Evolutionary conservation across 495 filamentous ascomycete genomes (phyloP).

Genomic region (Polyplosphaeria fusca): DNA sequence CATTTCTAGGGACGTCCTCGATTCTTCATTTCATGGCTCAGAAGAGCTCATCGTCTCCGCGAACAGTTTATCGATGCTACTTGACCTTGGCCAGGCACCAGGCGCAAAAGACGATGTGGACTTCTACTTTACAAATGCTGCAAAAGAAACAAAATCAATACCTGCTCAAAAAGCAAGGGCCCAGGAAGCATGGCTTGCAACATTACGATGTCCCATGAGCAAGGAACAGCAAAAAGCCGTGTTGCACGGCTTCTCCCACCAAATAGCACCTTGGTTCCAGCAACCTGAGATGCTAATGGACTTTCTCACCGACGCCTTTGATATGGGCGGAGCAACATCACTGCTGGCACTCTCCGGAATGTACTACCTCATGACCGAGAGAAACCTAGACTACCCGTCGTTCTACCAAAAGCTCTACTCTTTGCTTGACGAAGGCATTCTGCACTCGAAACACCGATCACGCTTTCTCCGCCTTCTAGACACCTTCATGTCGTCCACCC

Average conservation of each 20-base stretch:
- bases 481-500: constrained; percentile 86
- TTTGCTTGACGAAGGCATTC: constrained; percentile 73
- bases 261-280: constrained; percentile 82
- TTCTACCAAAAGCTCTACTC: constrained; percentile 96
- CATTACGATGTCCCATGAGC: constrained; percentile 65
- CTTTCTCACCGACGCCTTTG: constrained; percentile 89
- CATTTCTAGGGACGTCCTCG: constrained; percentile 3
- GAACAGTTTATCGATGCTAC: constrained; percentile 26
- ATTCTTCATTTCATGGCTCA: background rate
- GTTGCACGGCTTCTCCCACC: constrained; percentile 66
- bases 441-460: constrained; percentile 91
- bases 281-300: constrained; percentile 91
- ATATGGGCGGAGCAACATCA: constrained; percentile 77
- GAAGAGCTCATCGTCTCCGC: background rate
- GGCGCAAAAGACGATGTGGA: constrained; percentile 52
- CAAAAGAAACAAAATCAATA: constrained; percentile 51
- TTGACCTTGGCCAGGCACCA: constrained; percentile 54
- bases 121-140: constrained; percentile 49
- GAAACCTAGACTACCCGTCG: constrained; percentile 91
- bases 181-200: constrained; percentile 78
- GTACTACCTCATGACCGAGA: constrained; percentile 88
- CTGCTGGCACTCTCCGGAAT: constrained; percentile 88
- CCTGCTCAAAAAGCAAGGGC: constrained; percentile 62
- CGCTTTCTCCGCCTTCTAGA: constrained; percentile 90
- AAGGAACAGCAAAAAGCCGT: constrained; percentile 75